Conservation (phyloP, 805 yeast genomes). For the Yarrowia sp. region DNA sequence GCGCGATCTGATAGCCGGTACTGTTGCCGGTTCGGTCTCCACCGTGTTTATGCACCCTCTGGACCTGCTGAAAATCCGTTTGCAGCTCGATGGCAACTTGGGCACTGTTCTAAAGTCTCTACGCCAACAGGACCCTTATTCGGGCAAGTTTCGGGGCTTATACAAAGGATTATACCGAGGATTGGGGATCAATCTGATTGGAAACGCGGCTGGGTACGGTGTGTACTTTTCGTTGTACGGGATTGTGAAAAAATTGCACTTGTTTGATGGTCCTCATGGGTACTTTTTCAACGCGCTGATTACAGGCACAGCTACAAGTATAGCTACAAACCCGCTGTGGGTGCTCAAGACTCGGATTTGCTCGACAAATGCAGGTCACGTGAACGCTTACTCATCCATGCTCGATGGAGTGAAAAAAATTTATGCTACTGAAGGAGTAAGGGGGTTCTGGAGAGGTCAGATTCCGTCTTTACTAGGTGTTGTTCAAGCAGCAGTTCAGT, state of each 20-base stretch:
- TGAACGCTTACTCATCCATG: conserved; percentile 58
- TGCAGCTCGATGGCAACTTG: conserved; percentile 56
- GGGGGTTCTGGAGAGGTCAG: conserved; percentile 70
- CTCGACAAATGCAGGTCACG: conserved; percentile 45
- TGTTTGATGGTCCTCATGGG: conserved; percentile 33
- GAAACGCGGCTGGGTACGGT: conserved; percentile 88
- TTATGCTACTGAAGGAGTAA: conserved; percentile 53
- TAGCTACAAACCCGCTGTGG: conserved; percentile 92
- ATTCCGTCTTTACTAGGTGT: conserved; percentile 77
- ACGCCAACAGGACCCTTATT: conserved; percentile 23
- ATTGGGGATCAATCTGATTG: conserved; percentile 71
- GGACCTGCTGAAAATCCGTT: conserved; percentile 77
- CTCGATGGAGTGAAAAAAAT: conserved; percentile 55
- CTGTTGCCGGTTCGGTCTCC: conserved; percentile 76
- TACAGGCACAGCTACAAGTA: conserved; percentile 74
- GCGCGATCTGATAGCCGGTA: conserved; percentile 59
- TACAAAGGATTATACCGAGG: conserved; percentile 62
- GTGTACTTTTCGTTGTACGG: conserved; percentile 68
- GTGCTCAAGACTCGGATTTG: conserved; percentile 87
- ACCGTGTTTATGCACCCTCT: conserved; percentile 85
- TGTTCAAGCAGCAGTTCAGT: conserved; percentile 84
- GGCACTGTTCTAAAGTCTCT: conserved; percentile 13
- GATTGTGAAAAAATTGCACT: not conserved
- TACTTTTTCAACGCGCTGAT: conserved; percentile 56
- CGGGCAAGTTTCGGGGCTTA: conserved; percentile 23